Conservation (phyloP, 2,329 filamentous ascomycete species). For the Apiospora phragmitis region DNA sequence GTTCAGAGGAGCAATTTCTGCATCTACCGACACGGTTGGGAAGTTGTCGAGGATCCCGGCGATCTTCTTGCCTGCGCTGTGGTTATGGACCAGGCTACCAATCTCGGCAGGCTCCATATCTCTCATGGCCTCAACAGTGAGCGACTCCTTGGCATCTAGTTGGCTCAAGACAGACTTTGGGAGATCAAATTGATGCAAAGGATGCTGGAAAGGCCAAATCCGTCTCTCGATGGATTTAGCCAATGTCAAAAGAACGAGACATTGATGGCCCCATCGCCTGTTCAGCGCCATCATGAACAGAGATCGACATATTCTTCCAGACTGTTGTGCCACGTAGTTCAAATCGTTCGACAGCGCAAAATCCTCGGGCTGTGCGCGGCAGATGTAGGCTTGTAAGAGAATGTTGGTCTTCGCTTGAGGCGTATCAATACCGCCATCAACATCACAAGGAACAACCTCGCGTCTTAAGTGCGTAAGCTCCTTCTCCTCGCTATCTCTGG, state of each 20-base stretch:
- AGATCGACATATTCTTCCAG: slow-evolving; percentile 89
- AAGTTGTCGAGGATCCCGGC: slow-evolving; percentile 84
- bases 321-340: slow-evolving; percentile 94
- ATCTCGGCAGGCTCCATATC: slow-evolving; percentile 95
- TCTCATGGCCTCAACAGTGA: slow-evolving; percentile 78
- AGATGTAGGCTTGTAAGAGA: slow-evolving; percentile 91
- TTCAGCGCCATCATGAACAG: slow-evolving; percentile 98
- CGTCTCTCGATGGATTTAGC: slow-evolving; percentile 97
- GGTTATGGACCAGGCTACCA: slow-evolving; percentile 86
- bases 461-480: slow-evolving; percentile 77
- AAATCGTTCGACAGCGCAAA: slow-evolving; percentile 91
- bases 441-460: slow-evolving; percentile 73
- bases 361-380: slow-evolving; percentile 81
- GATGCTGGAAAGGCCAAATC: slow-evolving; percentile 93
- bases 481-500: slow-evolving; percentile 83
- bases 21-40: slow-evolving; percentile 85
- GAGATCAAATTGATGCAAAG: slow-evolving; percentile 91
- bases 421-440: slow-evolving; percentile 69
- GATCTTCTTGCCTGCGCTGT: slow-evolving; percentile 81
- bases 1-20: slow-evolving; percentile 93
- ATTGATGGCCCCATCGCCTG: slow-evolving; percentile 93
- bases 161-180: slow-evolving; percentile 81
- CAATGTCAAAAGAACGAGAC: slow-evolving; percentile 83
- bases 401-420: slow-evolving; percentile 95
- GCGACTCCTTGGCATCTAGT: slow-evolving; percentile 75